Evolutionary conservation across 179 eudicot species (phyloP), one percentile per base, ranked within the genome.

Genomic region (Patellifolia procumbens): DNA sequence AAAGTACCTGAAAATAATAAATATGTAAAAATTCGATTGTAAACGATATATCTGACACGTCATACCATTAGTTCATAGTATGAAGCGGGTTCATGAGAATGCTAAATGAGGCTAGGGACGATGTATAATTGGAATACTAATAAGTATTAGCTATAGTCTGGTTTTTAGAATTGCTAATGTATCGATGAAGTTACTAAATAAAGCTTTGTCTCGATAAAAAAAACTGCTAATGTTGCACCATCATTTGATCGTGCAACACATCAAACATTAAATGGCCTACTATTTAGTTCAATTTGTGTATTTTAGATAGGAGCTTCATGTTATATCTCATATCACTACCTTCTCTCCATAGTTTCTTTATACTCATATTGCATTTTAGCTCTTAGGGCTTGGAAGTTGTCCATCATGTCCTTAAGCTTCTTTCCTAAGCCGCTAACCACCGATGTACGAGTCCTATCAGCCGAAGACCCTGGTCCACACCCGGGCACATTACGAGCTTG

Each of bases 391-490:
- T 93, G 98, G 62, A 93, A 93, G 55, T 90, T 89, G 56, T 93
- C 97, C 98, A 93, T 93, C 85, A 90, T 72, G 79, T 68, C 83
- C 83, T 93, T 93, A 6, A 89, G 91, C 76, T 93, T 93, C 64
- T 91, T 91, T 31, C 98, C 95, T 43, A 93, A 63, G 16, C 98
- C 98, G 34, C 89, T 82, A 0, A 93, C 95, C 8, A 93, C 97
- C 0, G 89, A 88, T 0, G 90, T 84, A 12, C 97, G 75, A 1
- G 97, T 93, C 31, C 97, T 70, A 63, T 93, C 97, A 24, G 95
- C 80, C 0, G 98, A 93, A 0, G 97, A 93, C 6, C 93, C 97
- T 0, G 97, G 93, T 0, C 97, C 95, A 15, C 92, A 90, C 1
- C 93, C 95, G 0, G 95, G 88, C 28, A 87, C 79, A 12, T 77